A percentile compares a stretch with the other conserved stretches of the same genome.
These are phyloP conservation scores for Tulasnella sp. DNA, from an alignment of 768 basidiomycete genomes.

Conservation along the genomic window DNA sequence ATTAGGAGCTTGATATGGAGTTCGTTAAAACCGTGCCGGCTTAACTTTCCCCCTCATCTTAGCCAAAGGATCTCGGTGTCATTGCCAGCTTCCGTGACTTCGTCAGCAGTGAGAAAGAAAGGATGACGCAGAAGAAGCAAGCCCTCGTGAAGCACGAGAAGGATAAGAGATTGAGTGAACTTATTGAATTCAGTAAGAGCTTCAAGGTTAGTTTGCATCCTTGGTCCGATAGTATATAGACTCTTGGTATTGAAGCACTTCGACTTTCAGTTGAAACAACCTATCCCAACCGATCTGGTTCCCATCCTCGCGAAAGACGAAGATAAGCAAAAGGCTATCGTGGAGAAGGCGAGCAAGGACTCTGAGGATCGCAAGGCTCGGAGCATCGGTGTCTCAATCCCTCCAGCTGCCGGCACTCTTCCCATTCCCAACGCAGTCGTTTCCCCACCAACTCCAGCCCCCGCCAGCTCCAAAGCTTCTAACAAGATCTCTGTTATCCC, in stretches of 20 bases:
- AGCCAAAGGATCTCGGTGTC: constrained; percentile 24
- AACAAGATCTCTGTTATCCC: not conserved
- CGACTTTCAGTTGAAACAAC: constrained; percentile 65
- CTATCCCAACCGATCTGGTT: constrained; percentile 89
- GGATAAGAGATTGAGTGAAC: constrained; percentile 87
- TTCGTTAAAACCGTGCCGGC: too few species aligned
- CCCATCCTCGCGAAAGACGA: constrained; percentile 89
- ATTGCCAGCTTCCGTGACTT: constrained; percentile 84
- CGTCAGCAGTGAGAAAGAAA: constrained; percentile 82
- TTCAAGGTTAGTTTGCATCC: constrained; percentile 63
- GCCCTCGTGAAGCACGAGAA: constrained; percentile 83
- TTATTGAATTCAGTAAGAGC: constrained; percentile 82
- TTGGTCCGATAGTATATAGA: not conserved
- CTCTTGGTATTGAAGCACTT: not conserved
- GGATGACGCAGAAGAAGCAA: constrained; percentile 82
- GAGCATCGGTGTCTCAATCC: constrained; percentile 37
- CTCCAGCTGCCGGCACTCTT: not conserved
- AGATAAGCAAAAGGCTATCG: constrained; percentile 74
- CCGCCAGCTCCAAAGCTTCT: not conserved
- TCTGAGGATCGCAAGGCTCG: constrained; percentile 57
- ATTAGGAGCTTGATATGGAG: not conserved
- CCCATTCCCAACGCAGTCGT: not conserved
- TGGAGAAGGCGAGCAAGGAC: constrained; percentile 62
- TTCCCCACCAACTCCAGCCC: not conserved
- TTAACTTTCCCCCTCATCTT: not conserved